phyloP scores from a whole-genome alignment of 305 asterid genomes.

The Fraxinus velutina region DNA sequence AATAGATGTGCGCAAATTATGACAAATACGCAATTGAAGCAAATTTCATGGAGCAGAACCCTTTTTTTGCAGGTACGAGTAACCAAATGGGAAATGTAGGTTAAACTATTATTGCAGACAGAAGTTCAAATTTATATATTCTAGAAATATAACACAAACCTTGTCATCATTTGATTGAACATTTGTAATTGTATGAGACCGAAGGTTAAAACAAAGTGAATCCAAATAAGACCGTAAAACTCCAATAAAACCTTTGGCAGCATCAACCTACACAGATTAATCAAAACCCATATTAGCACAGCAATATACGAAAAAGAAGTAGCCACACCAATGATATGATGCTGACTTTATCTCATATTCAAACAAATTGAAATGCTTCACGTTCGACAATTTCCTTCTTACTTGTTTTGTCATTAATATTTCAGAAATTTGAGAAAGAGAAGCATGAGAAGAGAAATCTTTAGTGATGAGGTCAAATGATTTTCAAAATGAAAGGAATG shows the following conservation, averaged over 20 bases:
- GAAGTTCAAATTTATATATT: not conserved
- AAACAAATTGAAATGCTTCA: not conserved
- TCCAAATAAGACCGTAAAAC: conserved; percentile 77
- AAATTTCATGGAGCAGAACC: not conserved
- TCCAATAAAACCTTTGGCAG: conserved; percentile 76
- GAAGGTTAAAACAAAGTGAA: conserved; percentile 73
- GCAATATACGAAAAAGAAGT: not conserved
- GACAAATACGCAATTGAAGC: not conserved
- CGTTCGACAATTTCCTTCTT: not conserved
- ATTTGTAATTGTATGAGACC: conserved; percentile 95
- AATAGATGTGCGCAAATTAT: not conserved
- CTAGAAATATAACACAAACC: conserved; percentile 42
- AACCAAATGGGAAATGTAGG: not conserved
- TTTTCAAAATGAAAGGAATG: not conserved
- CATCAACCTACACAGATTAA: conserved; percentile 61
- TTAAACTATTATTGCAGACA: not conserved
- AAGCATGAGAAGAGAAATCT: not conserved
- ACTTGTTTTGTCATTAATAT: not conserved
- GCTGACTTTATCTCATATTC: not conserved
- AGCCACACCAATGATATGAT: not conserved
- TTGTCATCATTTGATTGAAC: conserved; percentile 98
- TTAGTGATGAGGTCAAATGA: not conserved
- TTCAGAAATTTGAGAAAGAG: not conserved
- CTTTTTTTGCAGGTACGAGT: not conserved
- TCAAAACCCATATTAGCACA: conserved; percentile 18